These are phyloP conservation scores for Lolium rigidum DNA, from an alignment of 176 grass and related monocot genomes.

Conservation along the genomic window DNA sequence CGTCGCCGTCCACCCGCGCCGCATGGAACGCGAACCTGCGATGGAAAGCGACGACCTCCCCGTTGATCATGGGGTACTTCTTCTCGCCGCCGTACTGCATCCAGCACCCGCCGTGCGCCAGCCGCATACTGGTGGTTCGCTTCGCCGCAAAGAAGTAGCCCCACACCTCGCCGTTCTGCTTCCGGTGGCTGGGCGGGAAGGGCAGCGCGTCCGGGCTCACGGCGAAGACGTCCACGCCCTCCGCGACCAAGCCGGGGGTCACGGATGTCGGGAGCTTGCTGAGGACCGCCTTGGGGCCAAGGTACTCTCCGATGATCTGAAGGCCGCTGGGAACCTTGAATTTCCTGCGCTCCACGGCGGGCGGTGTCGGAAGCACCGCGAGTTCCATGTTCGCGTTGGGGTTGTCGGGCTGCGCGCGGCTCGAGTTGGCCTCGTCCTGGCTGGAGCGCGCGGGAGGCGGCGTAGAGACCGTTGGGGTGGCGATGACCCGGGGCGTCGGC, in stretches of 20 bases:
- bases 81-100: neutral
- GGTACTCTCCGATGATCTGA: neutral
- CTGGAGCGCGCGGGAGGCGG: neutral
- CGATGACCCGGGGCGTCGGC: neutral
- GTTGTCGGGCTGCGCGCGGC: neutral
- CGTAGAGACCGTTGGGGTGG: neutral
- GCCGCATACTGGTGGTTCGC: neutral
- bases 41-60: neutral
- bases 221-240: slow-evolving; percentile 11
- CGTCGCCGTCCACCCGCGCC: neutral
- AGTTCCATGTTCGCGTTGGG: neutral
- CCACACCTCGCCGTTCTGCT: neutral
- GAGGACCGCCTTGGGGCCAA: neutral
- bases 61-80: neutral
- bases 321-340: neutral
- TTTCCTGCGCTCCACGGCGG: neutral
- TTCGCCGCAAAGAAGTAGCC: slow-evolving; percentile 14
- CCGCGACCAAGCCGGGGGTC: neutral
- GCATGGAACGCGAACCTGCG: neutral
- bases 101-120: neutral
- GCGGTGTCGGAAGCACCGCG: neutral
- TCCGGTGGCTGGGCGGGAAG: neutral
- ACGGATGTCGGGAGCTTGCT: neutral
- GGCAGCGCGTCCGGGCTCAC: neutral
- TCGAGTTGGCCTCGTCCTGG: neutral